Evolutionary conservation across 495 filamentous ascomycete genomes (phyloP).

Genomic region (Trichocladium antarcticum): DNA sequence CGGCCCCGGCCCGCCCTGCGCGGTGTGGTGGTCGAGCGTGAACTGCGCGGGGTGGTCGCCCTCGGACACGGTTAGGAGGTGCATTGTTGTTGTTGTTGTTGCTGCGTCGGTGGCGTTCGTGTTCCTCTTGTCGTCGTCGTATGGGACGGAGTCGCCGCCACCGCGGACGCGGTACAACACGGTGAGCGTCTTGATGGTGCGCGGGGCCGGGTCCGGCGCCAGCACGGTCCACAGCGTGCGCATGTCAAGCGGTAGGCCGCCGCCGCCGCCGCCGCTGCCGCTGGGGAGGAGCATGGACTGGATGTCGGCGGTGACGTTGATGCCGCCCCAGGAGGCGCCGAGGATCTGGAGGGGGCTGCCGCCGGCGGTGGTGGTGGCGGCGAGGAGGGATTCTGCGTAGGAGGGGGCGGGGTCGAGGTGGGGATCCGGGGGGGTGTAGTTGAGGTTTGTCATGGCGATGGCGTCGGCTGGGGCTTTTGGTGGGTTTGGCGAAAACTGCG

Average conservation of each 20-base stretch:
- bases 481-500: no score
- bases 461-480: not conserved
- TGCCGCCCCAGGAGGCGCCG: slow-evolving; percentile 23
- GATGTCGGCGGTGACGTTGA: slow-evolving; percentile 15
- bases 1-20: not conserved
- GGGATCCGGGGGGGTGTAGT: no score
- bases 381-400: slow-evolving; percentile 2
- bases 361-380: not conserved
- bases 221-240: slow-evolving; percentile 11
- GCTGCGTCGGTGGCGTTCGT: not conserved
- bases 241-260: slow-evolving; percentile 16
- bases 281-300: slow-evolving; percentile 11
- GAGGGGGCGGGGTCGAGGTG: slow-evolving; percentile 2
- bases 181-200: slow-evolving; percentile 13
- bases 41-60: not conserved
- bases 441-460: slow-evolving; percentile 1
- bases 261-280: slow-evolving; percentile 1
- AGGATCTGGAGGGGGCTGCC: slow-evolving; percentile 9
- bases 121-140: no score
- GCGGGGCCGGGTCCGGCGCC: slow-evolving; percentile 16
- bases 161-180: slow-evolving; percentile 19
- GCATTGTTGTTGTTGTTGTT: not conserved
- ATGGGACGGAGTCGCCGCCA: not conserved
- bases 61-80: slow-evolving; percentile 8
- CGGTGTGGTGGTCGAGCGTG: not conserved